Evolutionary conservation across 495 filamentous ascomycete species (phyloP).

Genomic region (Thermochaetoides thermophila): DNA sequence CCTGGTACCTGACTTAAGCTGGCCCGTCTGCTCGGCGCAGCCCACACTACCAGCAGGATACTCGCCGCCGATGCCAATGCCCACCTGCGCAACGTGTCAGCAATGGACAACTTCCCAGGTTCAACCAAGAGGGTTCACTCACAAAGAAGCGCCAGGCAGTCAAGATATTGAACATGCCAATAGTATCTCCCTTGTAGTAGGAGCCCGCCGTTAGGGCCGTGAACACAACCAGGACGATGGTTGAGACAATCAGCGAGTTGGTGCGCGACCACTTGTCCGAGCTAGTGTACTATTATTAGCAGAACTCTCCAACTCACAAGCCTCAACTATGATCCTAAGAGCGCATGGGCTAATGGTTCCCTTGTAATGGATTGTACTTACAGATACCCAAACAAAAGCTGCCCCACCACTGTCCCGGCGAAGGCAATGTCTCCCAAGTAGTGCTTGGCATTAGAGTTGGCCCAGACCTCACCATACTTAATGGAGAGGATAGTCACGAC

Average conservation of each 20-base stretch:
- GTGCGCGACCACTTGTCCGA: constrained; percentile 75
- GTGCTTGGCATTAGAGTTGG: constrained; percentile 45
- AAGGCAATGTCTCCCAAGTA: constrained; percentile 73
- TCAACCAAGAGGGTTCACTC: constrained; percentile 42
- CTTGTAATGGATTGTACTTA: too few species aligned
- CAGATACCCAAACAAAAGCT: constrained; percentile 68
- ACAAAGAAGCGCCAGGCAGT: constrained; percentile 76
- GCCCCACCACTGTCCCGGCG: constrained; percentile 74
- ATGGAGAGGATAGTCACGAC: constrained; percentile 53
- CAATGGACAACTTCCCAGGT: too few species aligned
- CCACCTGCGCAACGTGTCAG: constrained; percentile 20
- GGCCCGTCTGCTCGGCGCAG: constrained; percentile 68
- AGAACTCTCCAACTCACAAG: too few species aligned
- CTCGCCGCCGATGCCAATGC: constrained; percentile 52
- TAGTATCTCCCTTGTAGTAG: constrained; percentile 49
- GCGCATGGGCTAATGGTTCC: too few species aligned
- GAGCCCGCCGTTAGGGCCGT: constrained; percentile 64
- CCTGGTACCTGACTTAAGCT: constrained; percentile 62
- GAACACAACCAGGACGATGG: constrained; percentile 70
- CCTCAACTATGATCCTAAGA: too few species aligned
- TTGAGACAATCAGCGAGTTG: constrained; percentile 66
- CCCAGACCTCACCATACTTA: constrained; percentile 52
- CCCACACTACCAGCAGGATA: constrained; percentile 83
- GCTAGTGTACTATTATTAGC: too few species aligned
- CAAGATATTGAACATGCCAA: constrained; percentile 68